Base-by-base conservation (phyloP, 1,284 basidiomycete genomes). In the Calocybe gambosa region DNA sequence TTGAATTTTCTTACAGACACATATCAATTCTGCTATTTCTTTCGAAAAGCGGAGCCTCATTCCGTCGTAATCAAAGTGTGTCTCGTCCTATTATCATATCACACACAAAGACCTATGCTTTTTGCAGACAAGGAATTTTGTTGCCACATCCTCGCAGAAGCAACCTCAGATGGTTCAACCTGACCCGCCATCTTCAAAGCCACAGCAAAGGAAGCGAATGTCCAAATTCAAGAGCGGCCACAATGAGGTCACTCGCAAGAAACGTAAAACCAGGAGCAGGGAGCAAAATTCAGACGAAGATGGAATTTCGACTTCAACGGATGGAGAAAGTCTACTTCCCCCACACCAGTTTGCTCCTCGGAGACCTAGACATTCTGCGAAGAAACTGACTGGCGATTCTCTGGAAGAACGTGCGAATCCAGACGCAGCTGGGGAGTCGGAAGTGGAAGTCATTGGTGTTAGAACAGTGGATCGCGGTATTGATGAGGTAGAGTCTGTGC, bases 1-100 rank as follows among this genome's bases (percentile, higher is more conserved):
- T 12, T 25, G 36, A 34, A 34, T 34, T 8, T 5, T 40, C 36
- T 39, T 47, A 25, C 53, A 89, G 86, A 86, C 50, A 74, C 70
- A 0, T 89, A 89, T 58, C 86, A 89, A 50, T 88, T 89, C 58
- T 85, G 82, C 39, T 89, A 85, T 59, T 89, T 89, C 61, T 70
- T 89, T 53, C 76, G 85, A n/a, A 81, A 79, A 59, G 78, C 75
- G 2, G 85, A 87, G 48, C 77, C 83, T 12, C 85, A 89, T 60
- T 77, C 82, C 1, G 70, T 89, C 6, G 66, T 88, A n/a, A 65
- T 84, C 53, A 89, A 89, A 73, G 86, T 82, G 46, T 15, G 57
- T 39, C 15, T 26, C 19, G 35, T 10, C 35, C 12, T 20, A 29
- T 39, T 23, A 21, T 20, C 21, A 12, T 26, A 21, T 23, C 23